These are phyloP conservation scores for Lithohypha guttulata DNA, from an alignment of 2,329 filamentous ascomycete species.

Conservation along the genomic window DNA sequence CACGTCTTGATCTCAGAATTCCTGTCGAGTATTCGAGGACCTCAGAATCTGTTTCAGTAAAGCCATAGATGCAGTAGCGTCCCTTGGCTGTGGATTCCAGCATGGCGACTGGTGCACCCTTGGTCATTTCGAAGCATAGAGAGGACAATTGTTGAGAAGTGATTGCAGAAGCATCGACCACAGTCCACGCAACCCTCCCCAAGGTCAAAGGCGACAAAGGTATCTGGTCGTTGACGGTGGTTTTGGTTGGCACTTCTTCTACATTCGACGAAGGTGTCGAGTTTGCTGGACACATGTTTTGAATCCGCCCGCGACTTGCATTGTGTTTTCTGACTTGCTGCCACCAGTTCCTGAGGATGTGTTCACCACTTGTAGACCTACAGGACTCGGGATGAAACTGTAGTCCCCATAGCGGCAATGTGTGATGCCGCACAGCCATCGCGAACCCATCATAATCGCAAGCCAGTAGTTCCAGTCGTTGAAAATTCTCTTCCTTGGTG, in stretches of 20 bases:
- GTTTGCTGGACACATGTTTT: too few relatives aligned
- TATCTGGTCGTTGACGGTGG: too few relatives aligned
- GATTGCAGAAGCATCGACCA: background rate
- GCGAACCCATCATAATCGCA: slow-evolving; percentile 52
- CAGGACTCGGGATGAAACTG: slow-evolving; percentile 92
- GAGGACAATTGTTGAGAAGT: slow-evolving; percentile 1
- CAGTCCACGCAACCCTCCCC: background rate
- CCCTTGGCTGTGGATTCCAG: slow-evolving; percentile 36
- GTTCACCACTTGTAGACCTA: slow-evolving; percentile 54
- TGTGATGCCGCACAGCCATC: slow-evolving; percentile 63
- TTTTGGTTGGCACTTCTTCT: too few relatives aligned
- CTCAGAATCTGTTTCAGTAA: slow-evolving; percentile 39
- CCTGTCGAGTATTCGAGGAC: slow-evolving; percentile 4
- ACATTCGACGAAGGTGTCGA: too few relatives aligned
- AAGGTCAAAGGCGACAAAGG: background rate
- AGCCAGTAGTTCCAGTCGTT: slow-evolving; percentile 50
- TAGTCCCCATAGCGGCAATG: slow-evolving; percentile 70
- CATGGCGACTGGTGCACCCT: slow-evolving; percentile 24
- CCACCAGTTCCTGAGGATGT: slow-evolving; percentile 69
- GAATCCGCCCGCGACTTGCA: background rate
- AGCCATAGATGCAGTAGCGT: slow-evolving; percentile 62
- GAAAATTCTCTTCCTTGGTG: too few relatives aligned
- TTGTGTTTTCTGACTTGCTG: slow-evolving; percentile 53
- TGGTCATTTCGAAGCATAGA: slow-evolving; percentile 1
- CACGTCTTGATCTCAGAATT: background rate